Conservation (phyloP, 805 yeast genomes). For the Ogataea ramenticola region DNA sequence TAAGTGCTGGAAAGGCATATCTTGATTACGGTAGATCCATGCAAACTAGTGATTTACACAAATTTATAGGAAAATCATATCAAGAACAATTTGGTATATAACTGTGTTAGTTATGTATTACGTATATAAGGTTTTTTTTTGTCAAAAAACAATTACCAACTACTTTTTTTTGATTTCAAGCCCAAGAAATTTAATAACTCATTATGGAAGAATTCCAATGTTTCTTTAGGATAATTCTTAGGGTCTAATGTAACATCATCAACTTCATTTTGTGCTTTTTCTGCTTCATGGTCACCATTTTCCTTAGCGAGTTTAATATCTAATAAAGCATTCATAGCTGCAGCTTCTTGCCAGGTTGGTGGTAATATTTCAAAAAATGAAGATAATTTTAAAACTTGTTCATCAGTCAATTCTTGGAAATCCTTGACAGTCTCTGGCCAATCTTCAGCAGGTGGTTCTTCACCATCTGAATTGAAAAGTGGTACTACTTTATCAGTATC, state of each 20-base stretch:
- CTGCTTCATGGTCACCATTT: no score
- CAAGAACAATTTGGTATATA: constrained; percentile 12
- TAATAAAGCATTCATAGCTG: constrained; percentile 41
- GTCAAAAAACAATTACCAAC: neutral
- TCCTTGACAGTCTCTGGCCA: constrained; percentile 57
- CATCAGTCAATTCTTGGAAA: constrained; percentile 39
- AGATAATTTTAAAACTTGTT: constrained; percentile 45
- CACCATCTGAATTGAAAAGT: constrained; percentile 75
- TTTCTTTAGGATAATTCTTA: constrained; percentile 35
- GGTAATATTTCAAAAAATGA: constrained; percentile 73
- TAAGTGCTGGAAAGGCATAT: constrained; percentile 61
- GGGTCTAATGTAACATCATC: constrained; percentile 22
- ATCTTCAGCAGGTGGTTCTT: constrained; percentile 40
- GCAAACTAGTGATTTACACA: constrained; percentile 80
- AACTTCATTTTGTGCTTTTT: constrained; percentile 28
- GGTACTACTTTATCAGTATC: constrained; percentile 50
- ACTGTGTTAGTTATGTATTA: neutral
- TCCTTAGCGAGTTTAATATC: constrained; percentile 46
- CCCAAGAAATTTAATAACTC: constrained; percentile 68
- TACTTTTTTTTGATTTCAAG: constrained; percentile 39
- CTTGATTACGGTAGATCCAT: constrained; percentile 61
- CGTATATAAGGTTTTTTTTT: neutral
- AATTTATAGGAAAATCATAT: constrained; percentile 58
- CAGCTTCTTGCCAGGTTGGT: constrained; percentile 50
- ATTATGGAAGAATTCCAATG: constrained; percentile 47